A percentile compares a stretch with the other conserved stretches of the same genome.
These are phyloP conservation scores for Eryngium alpinum DNA, from an alignment of 140 eudicot genomes.

Conservation along the genomic window DNA sequence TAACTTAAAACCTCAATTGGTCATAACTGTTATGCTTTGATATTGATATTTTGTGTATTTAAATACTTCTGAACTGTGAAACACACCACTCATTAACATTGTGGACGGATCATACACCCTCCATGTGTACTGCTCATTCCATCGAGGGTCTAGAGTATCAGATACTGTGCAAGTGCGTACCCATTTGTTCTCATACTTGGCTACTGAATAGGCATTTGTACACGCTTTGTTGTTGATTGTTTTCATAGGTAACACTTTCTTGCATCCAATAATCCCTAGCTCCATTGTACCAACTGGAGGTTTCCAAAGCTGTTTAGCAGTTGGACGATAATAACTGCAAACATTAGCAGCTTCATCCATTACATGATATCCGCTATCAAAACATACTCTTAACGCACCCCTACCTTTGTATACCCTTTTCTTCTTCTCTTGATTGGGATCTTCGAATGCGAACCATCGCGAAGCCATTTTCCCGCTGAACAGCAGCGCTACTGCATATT, in stretches of 20 bases:
- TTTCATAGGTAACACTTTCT: constrained; percentile 70
- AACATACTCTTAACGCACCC: constrained; percentile 62
- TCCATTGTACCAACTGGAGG: constrained; percentile 71
- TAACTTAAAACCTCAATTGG: too few species aligned
- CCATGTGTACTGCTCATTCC: constrained; percentile 99
- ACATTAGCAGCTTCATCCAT: constrained; percentile 91
- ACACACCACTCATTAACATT: constrained; percentile 68
- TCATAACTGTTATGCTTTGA: too few species aligned
- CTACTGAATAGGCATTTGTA: constrained; percentile 78
- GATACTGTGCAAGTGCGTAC: constrained; percentile 75
- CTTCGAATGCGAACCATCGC: constrained; percentile 73
- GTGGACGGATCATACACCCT: constrained; percentile 90
- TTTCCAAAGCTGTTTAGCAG: constrained; percentile 94
- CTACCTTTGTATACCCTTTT: constrained; percentile 65
- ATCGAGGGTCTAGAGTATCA: constrained; percentile 65
- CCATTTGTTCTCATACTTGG: constrained; percentile 91
- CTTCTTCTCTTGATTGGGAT: constrained; percentile 53
- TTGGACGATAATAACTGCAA: constrained; percentile 93
- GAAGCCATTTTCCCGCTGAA: constrained; percentile 53
- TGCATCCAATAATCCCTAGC: constrained; percentile 82
- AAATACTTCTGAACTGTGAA: constrained; percentile 60
- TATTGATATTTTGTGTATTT: too few species aligned
- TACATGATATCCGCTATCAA: constrained; percentile 95
- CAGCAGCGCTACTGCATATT: too few species aligned
- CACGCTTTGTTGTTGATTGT: constrained; percentile 63